Conservation (phyloP, 179 eudicot species). For the Spergularia azorica region DNA sequence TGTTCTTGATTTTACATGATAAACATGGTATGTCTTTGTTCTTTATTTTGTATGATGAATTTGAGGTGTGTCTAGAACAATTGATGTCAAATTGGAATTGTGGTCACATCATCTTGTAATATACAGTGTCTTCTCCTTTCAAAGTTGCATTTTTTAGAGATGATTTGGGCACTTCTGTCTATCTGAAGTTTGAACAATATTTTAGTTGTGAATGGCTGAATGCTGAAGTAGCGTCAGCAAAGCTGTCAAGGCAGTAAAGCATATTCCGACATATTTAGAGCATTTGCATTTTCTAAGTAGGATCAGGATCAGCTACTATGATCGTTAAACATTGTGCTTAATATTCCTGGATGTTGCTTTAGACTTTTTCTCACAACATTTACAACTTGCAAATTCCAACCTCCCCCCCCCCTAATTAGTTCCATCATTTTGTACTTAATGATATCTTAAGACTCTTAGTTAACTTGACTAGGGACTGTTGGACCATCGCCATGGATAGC, state of each 20-base stretch:
- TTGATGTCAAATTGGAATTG: constrained; percentile 5
- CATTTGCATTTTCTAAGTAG: not conserved
- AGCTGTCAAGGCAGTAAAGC: not conserved
- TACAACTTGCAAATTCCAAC: no score
- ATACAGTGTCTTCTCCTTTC: not conserved
- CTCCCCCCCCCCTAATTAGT: no score
- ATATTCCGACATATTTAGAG: not conserved
- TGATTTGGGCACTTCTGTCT: not conserved
- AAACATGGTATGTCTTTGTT: not conserved
- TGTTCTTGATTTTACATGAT: not conserved
- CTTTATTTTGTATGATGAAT: no score
- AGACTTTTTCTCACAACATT: not conserved
- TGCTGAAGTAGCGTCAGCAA: not conserved
- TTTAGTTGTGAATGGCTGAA: not conserved
- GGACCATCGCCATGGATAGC: no score
- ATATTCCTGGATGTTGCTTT: not conserved
- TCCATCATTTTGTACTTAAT: no score
- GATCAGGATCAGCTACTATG: not conserved
- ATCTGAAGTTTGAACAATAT: not conserved
- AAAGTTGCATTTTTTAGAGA: not conserved
- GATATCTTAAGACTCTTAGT: no score
- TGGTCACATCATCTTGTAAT: not conserved
- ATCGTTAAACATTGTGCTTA: not conserved
- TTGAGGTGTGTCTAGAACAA: no score
- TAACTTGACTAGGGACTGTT: no score